Base-by-base conservation (phyloP, 2,329 filamentous ascomycete species). In the Neonectria hederae region DNA sequence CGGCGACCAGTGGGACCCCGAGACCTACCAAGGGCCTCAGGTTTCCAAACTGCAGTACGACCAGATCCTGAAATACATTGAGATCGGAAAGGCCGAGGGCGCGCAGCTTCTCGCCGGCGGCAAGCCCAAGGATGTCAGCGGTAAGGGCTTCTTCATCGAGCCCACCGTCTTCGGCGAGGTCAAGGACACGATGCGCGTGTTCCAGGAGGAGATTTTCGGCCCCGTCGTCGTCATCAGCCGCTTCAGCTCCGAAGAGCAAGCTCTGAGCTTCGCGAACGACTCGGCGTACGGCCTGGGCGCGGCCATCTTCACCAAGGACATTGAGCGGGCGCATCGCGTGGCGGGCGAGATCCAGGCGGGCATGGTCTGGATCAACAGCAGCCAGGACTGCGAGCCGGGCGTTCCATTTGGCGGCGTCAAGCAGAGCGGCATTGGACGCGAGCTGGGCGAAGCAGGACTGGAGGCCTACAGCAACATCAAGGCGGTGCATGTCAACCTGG, bases 161-260 rank as follows among this genome's bases (percentile, higher is more conserved):
- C 92, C 92, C 32, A 96, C 92, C 75, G 92, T 96, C 81, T 96
- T 97, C 84, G 89, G 87, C 77, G 89, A 93, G 74, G 92, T 74
- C 35, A 66, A 67, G 40, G 46, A 69, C 49, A 63, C 63, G 93
- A 95, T 95, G 92, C 93, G 92, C 86, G 94, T 97, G 76, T 89
- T 93, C 81, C 87, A 92, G 78, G 92, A 96, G 82, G 93, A 97
- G 83, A 95, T 96, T 79, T 97, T 97, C 77, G 93, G 93, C 66
- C 93, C 93, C 59, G 93, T 97, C 65, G 91, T 89, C 80, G 87
- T 90, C 72, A 89, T 96, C 72, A 86, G 89, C 81, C 95, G 94
- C 83, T 96, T 96, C 85, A 90, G 89, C 82, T 88, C 85, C 73
- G 89, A 92, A 82, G 91, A 89, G 22, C 92, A 96, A 54, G 91